Conservation (phyloP, 768 basidiomycete genomes). For the Tulasnella sp. region DNA sequence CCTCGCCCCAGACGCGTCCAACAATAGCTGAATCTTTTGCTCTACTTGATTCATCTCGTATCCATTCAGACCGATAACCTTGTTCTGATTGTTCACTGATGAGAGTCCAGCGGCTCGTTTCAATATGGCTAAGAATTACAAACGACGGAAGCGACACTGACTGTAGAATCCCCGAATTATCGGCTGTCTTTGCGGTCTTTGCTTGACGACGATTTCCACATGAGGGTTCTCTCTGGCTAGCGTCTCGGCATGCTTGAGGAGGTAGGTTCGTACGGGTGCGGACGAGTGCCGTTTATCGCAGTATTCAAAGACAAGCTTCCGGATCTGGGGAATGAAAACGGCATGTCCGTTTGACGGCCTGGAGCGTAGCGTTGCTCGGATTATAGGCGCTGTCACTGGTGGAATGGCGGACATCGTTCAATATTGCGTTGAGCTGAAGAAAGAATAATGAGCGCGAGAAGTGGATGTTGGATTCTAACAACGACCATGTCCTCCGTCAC, state of each 20-base stretch:
- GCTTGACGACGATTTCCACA: constrained; percentile 74
- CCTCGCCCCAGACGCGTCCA: constrained; percentile 80
- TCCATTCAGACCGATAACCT: constrained; percentile 71
- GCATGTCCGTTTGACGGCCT: constrained; percentile 62
- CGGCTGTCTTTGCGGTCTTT: constrained; percentile 65
- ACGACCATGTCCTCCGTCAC: no score
- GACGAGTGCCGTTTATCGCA: constrained; percentile 78
- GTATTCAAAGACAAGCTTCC: constrained; percentile 82
- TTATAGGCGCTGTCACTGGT: constrained; percentile 27
- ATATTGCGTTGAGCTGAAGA: no score
- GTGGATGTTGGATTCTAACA: no score
- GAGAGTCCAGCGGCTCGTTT: not conserved
- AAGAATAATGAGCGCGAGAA: no score
- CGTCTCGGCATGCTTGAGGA: constrained; percentile 49
- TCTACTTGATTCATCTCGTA: constrained; percentile 65
- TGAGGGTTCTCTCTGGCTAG: constrained; percentile 68
- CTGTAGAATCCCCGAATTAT: constrained; percentile 77
- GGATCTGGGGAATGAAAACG: constrained; percentile 63
- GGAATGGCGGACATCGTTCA: constrained; percentile 3
- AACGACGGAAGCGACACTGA: constrained; percentile 28
- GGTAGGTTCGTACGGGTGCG: constrained; percentile 54
- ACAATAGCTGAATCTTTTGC: constrained; percentile 68
- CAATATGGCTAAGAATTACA: constrained; percentile 7
- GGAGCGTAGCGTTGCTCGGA: constrained; percentile 43
- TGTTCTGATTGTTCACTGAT: constrained; percentile 76